Evolutionary conservation across 1,284 basidiomycete genomes (phyloP), one percentile per base, ranked within the genome.

Genomic region (Ganoderma meredithae): DNA sequence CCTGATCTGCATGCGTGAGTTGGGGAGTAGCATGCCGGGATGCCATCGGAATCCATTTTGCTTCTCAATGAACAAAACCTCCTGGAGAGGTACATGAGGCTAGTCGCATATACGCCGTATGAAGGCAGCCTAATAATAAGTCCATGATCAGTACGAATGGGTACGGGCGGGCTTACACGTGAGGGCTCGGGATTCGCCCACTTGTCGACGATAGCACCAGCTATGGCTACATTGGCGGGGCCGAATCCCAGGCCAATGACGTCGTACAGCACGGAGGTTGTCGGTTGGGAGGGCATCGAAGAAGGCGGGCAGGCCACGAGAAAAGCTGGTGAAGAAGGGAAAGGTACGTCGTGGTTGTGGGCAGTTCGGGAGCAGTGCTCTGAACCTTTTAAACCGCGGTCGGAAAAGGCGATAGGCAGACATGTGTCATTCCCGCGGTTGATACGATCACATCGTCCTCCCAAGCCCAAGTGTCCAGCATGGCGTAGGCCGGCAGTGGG

Each of bases 1-100:
- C 86, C 83, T 85, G 64, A 89, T 89, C 75, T 89, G 88, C 88
- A 89, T 89, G 44, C 80, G 81, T 43, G 84, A 82, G 47, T 84
- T 85, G 41, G 86, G 85, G 25, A 89, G 78, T 49, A 89, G 81
- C 86, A 89, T 87, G 40, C 84, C 85, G 62, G 87, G 86, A 75
- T 89, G 88, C 88, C 88, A 87, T 71, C 79, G 79, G 72, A 87
- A 87, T 61, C 79, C 77, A 5, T 78, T 72, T 62, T 87, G 81
- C 72, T 81, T 84, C 76, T 89, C 87, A 62, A 89, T 79, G 76
- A 88, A 89, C 61, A 85, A 79, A 19, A 80, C 77, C 43, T 81
- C 83, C 66, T 79, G 78, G 19, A 76, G 67, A 33, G 76, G 73
- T 25, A 63, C 68, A 60, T 66, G 65, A 62, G 36, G 62, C 69